These are phyloP conservation scores for Xylaria polymorpha DNA, from an alignment of 2,329 filamentous ascomycete species.

Conservation along the genomic window DNA sequence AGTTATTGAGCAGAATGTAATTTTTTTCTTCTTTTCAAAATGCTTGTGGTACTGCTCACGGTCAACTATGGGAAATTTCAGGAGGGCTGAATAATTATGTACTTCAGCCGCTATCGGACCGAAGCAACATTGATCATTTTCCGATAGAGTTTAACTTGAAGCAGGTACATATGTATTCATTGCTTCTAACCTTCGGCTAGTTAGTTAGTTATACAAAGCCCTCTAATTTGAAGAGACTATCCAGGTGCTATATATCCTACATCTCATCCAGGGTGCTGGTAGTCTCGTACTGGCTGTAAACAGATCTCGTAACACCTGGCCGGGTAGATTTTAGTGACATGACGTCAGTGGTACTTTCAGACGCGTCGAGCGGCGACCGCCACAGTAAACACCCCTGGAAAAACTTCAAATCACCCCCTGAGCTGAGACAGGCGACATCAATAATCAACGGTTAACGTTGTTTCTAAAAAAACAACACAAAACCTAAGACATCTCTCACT, in stretches of 20 bases:
- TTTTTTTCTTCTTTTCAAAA: too few species aligned
- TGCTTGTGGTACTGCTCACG: background rate
- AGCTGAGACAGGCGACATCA: background rate
- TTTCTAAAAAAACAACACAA: background rate
- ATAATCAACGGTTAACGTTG: background rate
- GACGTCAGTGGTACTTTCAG: conserved; percentile 20
- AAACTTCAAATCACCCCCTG: background rate
- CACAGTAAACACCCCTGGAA: background rate
- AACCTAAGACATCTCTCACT: background rate
- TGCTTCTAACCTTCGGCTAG: too few species aligned
- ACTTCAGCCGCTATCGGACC: background rate
- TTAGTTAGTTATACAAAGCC: too few species aligned
- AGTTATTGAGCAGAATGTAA: background rate
- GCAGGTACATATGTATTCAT: too few species aligned
- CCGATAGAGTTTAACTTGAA: background rate
- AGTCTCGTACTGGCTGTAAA: background rate
- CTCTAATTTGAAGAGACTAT: too few species aligned
- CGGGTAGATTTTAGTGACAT: conserved; percentile 4
- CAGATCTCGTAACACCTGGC: background rate
- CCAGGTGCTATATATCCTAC: too few species aligned
- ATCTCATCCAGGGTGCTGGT: too few species aligned
- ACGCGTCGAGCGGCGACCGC: conserved; percentile 19
- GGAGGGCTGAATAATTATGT: background rate
- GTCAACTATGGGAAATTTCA: background rate
- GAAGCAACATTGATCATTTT: background rate